phyloP scores from a whole-genome alignment of 1,139 yeast species.

The Taphrina betulina region DNA sequence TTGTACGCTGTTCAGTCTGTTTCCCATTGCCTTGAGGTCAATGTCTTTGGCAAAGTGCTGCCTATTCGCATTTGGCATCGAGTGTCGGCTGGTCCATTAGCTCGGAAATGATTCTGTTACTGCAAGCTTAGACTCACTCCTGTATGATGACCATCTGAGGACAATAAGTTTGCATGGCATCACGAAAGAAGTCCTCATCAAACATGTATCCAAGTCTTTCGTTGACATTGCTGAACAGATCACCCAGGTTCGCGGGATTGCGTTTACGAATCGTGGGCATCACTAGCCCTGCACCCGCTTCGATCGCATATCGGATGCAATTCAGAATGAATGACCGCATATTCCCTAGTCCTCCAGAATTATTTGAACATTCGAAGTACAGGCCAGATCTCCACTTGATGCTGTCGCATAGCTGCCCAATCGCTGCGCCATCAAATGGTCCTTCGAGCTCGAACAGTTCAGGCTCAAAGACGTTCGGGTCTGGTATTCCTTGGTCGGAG shows the following conservation, averaged over 20 bases:
- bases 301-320: conserved; percentile 11
- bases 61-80: not conserved
- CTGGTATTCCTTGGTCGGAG: too few relatives aligned
- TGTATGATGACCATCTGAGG: conserved; percentile 4
- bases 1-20: not conserved
- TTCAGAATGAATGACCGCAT: conserved; percentile 6
- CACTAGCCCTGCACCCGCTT: conserved; percentile 1
- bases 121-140: not conserved
- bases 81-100: not conserved
- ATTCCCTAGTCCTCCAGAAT: conserved; percentile 9
- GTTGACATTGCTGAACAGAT: not conserved
- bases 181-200: not conserved
- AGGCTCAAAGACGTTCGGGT: not conserved
- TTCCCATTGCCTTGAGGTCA: not conserved
- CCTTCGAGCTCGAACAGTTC: conserved; percentile 8
- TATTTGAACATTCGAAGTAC: conserved; percentile 3
- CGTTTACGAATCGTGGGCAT: conserved; percentile 8
- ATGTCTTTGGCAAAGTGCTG: not conserved
- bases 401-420: not conserved
- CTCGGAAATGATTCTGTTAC: too few relatives aligned
- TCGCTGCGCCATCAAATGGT: not conserved
- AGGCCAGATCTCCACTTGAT: not conserved
- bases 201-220: not conserved
- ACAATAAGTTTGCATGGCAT: not conserved
- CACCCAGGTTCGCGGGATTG: not conserved